A percentile compares a stretch with the other conserved stretches of the same genome.
phyloP scores from a whole-genome alignment of 495 filamentous ascomycete species.

The Parathielavia hyrcaniae region DNA sequence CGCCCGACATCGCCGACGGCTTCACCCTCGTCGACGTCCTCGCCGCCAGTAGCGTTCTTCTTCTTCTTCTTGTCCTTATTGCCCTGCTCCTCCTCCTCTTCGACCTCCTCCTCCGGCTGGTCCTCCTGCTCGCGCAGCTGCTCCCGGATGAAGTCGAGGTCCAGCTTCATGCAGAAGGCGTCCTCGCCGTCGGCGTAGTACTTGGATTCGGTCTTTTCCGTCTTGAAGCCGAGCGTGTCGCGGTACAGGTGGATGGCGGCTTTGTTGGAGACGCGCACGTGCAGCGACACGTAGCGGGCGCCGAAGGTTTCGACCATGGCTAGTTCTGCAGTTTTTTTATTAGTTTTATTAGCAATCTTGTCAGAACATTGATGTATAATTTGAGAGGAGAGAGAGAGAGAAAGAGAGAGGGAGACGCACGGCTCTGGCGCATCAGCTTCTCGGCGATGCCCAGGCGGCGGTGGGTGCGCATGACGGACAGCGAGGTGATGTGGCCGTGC shows the following conservation, averaged over 20 bases:
- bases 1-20: constrained; percentile 41
- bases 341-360: background rate
- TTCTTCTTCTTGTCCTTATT: constrained; percentile 15
- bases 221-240: constrained; percentile 85
- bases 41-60: constrained; percentile 6
- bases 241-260: constrained; percentile 88
- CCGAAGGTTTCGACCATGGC: constrained; percentile 94
- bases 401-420: constrained; percentile 56
- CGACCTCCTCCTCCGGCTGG: background rate
- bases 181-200: constrained; percentile 99
- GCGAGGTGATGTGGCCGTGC: constrained; percentile 92
- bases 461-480: constrained; percentile 97
- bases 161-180: constrained; percentile 87
- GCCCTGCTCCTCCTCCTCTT: constrained; percentile 30
- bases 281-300: constrained; percentile 87
- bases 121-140: constrained; percentile 40
- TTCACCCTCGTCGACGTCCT: constrained; percentile 40
- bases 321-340: constrained; percentile 52
- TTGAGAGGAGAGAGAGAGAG: background rate
- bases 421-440: constrained; percentile 92
- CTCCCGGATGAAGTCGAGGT: constrained; percentile 58
- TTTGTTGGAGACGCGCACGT: constrained; percentile 88
- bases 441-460: constrained; percentile 85
- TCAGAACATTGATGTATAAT: background rate
- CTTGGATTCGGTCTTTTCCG: constrained; percentile 82